phyloP scores from a whole-genome alignment of 306 rosid genomes.

The Lathyrus tuberosus region DNA sequence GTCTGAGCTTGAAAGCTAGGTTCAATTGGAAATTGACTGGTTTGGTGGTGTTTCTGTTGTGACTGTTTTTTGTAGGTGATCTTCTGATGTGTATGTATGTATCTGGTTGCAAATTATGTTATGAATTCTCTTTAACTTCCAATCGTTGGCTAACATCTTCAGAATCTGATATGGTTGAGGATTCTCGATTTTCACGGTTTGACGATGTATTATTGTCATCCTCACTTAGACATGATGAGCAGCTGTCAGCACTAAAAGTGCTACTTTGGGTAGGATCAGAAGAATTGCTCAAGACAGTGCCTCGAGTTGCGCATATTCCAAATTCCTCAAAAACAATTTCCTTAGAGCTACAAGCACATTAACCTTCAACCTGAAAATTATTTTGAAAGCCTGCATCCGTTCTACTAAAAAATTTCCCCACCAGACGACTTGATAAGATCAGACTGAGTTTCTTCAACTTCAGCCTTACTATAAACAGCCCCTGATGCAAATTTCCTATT shows the following conservation, averaged over 20 bases:
- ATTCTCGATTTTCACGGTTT: slow-evolving; percentile 75
- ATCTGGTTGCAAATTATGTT: too few species aligned
- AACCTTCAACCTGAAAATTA: slow-evolving; percentile 44
- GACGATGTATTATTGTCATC: slow-evolving; percentile 85
- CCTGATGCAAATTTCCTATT: too few species aligned
- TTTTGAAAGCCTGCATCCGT: slow-evolving; percentile 53
- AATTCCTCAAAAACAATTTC: slow-evolving; percentile 53
- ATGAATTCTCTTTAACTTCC: slow-evolving; percentile 65
- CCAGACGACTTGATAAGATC: slow-evolving; percentile 54
- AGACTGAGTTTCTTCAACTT: slow-evolving; percentile 52
- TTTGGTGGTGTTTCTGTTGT: too few species aligned
- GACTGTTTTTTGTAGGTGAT: too few species aligned
- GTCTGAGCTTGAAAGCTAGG: too few species aligned
- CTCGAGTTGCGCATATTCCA: slow-evolving; percentile 38
- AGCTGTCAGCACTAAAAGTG: slow-evolving; percentile 67
- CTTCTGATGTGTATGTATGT: too few species aligned
- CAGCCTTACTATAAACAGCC: too few species aligned
- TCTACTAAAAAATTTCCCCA: slow-evolving; percentile 51
- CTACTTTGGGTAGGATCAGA: slow-evolving; percentile 53
- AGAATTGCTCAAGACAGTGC: slow-evolving; percentile 43
- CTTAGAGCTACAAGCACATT: slow-evolving; percentile 49
- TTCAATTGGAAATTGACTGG: too few species aligned
- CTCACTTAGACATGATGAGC: slow-evolving; percentile 86
- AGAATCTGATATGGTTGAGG: slow-evolving; percentile 87
- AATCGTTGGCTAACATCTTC: slow-evolving; percentile 84